Evolutionary conservation across 2,329 filamentous ascomycete species (phyloP), one percentile per base, ranked within the genome.

Genomic region (Paecilomyces variotii): DNA sequence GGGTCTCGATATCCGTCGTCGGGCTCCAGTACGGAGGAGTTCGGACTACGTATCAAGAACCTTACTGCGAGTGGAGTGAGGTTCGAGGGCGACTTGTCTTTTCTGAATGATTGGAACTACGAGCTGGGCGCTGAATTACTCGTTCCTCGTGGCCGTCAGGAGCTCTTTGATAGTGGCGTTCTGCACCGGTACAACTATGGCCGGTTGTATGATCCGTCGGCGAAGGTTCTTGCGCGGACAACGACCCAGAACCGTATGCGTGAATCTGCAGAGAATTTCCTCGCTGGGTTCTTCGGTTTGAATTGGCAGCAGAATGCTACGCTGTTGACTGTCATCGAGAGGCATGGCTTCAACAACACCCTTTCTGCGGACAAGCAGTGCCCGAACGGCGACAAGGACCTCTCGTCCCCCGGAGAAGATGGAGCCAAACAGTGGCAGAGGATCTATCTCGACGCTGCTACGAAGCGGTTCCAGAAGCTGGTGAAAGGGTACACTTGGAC

Each of bases 221-320:
- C 80, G 72, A 91, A 89, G 74, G 85, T 91, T 60, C 83, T 91
- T 59, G 87, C 85, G 14, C 81, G 88, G 28, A 90, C 87, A 0
- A 90, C 88, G 0, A 89, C 88, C 0, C 87, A 91, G 69, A 85
- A 89, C 68, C 84, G 89, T 26, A 91, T 91, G 88, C 77, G 88
- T 25, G 86, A 91, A 70, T 87, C 82, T 45, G 88, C 88, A 2
- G 88, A 91, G 71, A 88, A 91, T 71, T 91, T 90, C 73, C 75
- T 91, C 68, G 86, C 88, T 4, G 89, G 89, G 0, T 91, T 91
- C 76, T 91, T 91, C 67, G 88, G 88, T 0, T 79, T 90, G 0
- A 82, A 87, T 53, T 91, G 88, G 88, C 80, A 84, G 1, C 80
- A 85, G 30, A 89, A 90, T 67, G 87, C 82, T 5, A 89, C 85